These are phyloP conservation scores for Mucor racemosus DNA, from an alignment of 371 early-diverging fungal genomes.

Conservation along the genomic window DNA sequence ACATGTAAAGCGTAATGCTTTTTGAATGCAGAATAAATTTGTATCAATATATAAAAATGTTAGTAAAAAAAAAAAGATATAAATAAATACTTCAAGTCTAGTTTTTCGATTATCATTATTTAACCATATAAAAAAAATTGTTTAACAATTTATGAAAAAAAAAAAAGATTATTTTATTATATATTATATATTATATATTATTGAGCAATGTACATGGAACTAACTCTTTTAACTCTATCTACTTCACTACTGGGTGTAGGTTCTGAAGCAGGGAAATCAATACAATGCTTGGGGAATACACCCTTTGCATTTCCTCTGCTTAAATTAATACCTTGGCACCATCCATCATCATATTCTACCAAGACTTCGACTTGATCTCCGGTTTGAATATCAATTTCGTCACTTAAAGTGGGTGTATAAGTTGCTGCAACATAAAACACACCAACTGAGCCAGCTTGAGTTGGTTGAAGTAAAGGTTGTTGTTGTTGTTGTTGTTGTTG, in stretches of 20 bases:
- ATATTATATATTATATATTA: neutral
- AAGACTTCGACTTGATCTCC: conserved; percentile 69
- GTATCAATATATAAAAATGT: neutral
- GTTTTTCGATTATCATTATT: too few species aligned
- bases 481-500: neutral
- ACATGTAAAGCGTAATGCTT: neutral
- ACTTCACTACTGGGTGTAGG: neutral
- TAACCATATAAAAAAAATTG: too few species aligned
- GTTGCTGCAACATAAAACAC: conserved; percentile 57
- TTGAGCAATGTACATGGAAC: conserved; percentile 47
- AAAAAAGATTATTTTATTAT: neutral
- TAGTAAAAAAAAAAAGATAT: too few species aligned
- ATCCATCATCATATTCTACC: conserved; percentile 49
- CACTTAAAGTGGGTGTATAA: conserved; percentile 68
- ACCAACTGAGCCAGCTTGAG: conserved; percentile 51
- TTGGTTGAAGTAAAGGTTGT: conserved; percentile 15
- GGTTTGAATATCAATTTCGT: conserved; percentile 68
- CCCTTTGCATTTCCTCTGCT: conserved; percentile 45
- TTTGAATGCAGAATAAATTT: neutral
- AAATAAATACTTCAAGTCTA: too few species aligned
- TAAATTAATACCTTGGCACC: conserved; percentile 5
- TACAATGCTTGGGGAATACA: conserved; percentile 70
- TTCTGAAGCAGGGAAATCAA: conserved; percentile 35
- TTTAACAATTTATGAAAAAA: too few species aligned
- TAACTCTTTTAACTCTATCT: conserved; percentile 44